Conservation (phyloP, 2,329 filamentous ascomycete species). For the Balansia obtecta region DNA sequence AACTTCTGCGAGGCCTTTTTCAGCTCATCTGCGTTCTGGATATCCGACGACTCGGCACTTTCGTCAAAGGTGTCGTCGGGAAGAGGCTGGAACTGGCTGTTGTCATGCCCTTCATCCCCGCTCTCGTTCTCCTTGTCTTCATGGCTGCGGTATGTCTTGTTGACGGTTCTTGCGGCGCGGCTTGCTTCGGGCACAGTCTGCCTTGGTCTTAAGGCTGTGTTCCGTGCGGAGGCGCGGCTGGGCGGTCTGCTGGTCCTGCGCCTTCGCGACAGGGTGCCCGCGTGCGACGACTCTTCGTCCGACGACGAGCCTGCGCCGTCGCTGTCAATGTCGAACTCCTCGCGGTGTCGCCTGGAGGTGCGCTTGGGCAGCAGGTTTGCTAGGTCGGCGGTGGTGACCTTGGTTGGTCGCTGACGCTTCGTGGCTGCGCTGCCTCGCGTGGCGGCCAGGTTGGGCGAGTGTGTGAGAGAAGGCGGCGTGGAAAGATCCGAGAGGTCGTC, state of each 20-base stretch:
- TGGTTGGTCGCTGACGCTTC: slow-evolving; percentile 24
- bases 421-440: slow-evolving; percentile 18
- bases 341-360: slow-evolving; percentile 27
- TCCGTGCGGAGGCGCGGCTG: slow-evolving; percentile 12
- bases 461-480: slow-evolving; percentile 53
- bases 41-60: slow-evolving; percentile 19
- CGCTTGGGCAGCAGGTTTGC: slow-evolving; percentile 41
- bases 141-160: slow-evolving; percentile 38
- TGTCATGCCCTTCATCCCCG: slow-evolving; percentile 22
- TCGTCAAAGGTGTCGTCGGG: slow-evolving; percentile 33
- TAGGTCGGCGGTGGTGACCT: slow-evolving; percentile 42
- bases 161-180: slow-evolving; percentile 13
- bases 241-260: slow-evolving; percentile 20
- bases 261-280: slow-evolving; percentile 24
- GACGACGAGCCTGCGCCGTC: slow-evolving; percentile 37
- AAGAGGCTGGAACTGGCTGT: slow-evolving; percentile 28
- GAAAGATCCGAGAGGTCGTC: slow-evolving; percentile 40
- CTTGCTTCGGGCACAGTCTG: slow-evolving; percentile 11
- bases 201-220: slow-evolving; percentile 13
- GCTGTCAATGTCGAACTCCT: slow-evolving; percentile 28
- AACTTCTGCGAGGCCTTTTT: slow-evolving; percentile 50
- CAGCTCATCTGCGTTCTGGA: slow-evolving; percentile 37
- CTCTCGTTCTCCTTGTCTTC: slow-evolving; percentile 48
- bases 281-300: slow-evolving; percentile 33
- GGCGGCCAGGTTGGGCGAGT: slow-evolving; percentile 45